Evolutionary conservation across 2,329 filamentous ascomycete genomes (phyloP), one percentile per base, ranked within the genome.

Genomic region (Fusarium hostae): DNA sequence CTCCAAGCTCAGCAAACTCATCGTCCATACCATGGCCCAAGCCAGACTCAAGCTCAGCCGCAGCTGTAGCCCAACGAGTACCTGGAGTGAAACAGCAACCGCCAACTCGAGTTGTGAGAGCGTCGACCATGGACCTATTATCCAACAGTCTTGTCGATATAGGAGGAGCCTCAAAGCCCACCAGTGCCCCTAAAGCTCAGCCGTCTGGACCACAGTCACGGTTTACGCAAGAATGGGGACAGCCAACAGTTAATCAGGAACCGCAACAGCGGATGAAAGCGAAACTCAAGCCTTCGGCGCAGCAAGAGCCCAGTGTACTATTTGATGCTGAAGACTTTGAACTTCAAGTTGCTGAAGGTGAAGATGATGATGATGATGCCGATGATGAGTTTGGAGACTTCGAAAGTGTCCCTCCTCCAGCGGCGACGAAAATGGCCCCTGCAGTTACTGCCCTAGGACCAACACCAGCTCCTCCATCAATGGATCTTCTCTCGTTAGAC

Each of bases 261-360:
- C 32, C 41, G 12, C 60, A 56, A 35, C 55, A 61, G 32, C 69
- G 63, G 18, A 62, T 75, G 34, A 77, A 73, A 28, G 63, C 75
- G 10, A 79, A 67, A 50, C 67, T 73, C 28, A 79, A 71, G 57
- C 39, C 59, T 12, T 69, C 75, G 11, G 52, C 65, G 12, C 65
- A 78, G 16, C 68, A 77, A 3, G 81, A 88, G 45, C 79, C 86
- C 4, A 87, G 89, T 70, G 86, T 93, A 6, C 81, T 93, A 5
- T 93, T 93, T 77, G 91, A 93, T 79, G 90, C 87, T 39, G 86
- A 87, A 44, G 86, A 89, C 54, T 87, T 86, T 70, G 85, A 84
- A 58, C 76, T 82, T 18, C 78, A 82, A 37, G 78, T 75, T 5
- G 78, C 76, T 9, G 82, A 82, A 15, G 83, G 82, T 10, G 81